Evolutionary conservation across 441 rosid species (phyloP).

Genomic region (Capsella rubella): DNA sequence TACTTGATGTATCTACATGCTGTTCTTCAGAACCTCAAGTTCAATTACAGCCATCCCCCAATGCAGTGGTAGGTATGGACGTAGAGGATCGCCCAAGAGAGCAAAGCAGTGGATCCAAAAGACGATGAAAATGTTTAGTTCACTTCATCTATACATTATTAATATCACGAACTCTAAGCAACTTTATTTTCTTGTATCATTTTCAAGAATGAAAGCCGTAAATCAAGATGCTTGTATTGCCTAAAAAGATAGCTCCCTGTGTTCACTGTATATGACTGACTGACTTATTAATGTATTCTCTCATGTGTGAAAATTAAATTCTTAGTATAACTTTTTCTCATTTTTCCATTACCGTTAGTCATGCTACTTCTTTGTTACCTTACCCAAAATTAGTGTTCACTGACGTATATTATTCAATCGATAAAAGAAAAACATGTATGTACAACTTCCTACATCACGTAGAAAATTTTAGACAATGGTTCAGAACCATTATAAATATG

Average conservation of each 20-base stretch:
- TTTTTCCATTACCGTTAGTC: neutral
- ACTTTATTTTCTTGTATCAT: neutral
- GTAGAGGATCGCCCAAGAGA: constrained; percentile 6
- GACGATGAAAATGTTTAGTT: neutral
- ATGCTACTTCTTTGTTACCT: neutral
- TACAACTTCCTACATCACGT: no score
- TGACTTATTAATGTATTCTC: neutral
- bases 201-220: neutral
- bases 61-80: neutral
- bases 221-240: neutral
- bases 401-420: no score
- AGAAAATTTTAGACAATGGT: no score
- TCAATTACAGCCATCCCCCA: constrained; percentile 14
- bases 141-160: neutral
- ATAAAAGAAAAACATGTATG: no score
- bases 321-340: no score
- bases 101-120: constrained; percentile 16
- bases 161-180: neutral
- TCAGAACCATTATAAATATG: no score
- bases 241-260: neutral
- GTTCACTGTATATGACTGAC: neutral
- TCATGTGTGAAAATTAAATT: neutral
- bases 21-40: constrained; percentile 11
- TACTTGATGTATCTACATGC: constrained; percentile 10
- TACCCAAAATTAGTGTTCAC: neutral